Percentiles rank a stretch among this genome's conserved stretches.
phyloP scores from a whole-genome alignment of 345 rosid species.

The Boechera divaricarpa region DNA sequence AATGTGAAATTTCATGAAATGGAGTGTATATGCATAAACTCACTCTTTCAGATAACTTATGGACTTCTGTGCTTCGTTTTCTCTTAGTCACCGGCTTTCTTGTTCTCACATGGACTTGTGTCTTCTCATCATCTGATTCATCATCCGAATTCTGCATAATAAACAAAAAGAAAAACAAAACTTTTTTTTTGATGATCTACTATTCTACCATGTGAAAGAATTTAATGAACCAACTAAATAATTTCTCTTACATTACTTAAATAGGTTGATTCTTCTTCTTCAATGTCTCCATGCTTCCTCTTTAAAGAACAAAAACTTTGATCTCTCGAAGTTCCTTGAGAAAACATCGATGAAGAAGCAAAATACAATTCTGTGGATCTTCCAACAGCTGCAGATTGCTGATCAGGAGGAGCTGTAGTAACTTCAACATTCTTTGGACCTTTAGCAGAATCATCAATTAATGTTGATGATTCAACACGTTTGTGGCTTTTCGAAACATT shows the following conservation, averaged over 20 bases:
- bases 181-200: background rate
- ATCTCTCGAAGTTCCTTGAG: constrained; percentile 38
- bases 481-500: constrained; percentile 1
- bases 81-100: constrained; percentile 36
- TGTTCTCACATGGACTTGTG: constrained; percentile 39
- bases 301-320: constrained; percentile 15
- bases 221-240: background rate
- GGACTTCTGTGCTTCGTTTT: constrained; percentile 51
- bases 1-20: background rate
- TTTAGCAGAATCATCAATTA: constrained; percentile 20
- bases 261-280: constrained; percentile 40
- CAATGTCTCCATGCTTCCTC: constrained; percentile 33
- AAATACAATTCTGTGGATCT: constrained; percentile 37
- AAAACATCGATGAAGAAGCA: constrained; percentile 33
- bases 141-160: constrained; percentile 32
- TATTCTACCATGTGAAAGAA: constrained; percentile 12
- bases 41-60: constrained; percentile 43
- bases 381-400: constrained; percentile 59
- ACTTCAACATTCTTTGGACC: constrained; percentile 13
- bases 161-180: background rate
- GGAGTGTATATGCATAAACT: background rate
- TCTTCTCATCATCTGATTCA: constrained; percentile 39
- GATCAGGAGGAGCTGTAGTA: constrained; percentile 52
- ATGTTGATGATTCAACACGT: constrained; percentile 19
- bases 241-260: constrained; percentile 34